Evolutionary conservation across 257 asterid genomes (phyloP).

Genomic region (Nicotiana attenuata): DNA sequence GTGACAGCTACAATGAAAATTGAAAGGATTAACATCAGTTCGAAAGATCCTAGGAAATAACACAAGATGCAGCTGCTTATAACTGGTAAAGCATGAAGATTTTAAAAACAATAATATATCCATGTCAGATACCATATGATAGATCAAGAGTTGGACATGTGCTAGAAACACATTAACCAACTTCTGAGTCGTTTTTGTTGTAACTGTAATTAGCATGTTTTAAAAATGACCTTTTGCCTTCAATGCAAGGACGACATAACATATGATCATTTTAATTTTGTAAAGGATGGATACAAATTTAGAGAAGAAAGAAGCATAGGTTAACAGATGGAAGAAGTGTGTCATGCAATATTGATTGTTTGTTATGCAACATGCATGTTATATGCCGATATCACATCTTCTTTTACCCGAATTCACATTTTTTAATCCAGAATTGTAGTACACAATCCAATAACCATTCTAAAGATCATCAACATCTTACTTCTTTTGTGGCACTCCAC

Average conservation of each 20-base stretch:
- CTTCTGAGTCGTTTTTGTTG: neutral
- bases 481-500: neutral
- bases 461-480: neutral
- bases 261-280: neutral
- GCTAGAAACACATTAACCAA: neutral
- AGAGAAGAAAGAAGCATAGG: neutral
- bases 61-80: neutral
- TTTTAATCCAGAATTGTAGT: neutral
- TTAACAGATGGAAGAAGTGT: neutral
- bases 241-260: neutral
- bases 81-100: neutral
- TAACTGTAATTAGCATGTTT: neutral
- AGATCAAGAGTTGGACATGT: neutral
- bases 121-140: neutral
- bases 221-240: neutral
- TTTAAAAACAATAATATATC: neutral
- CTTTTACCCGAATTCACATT: neutral
- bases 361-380: neutral
- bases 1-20: conserved; percentile 65
- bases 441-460: neutral
- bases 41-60: conserved; percentile 13
- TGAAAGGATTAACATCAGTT: neutral
- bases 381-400: neutral
- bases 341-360: neutral
- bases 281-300: neutral